Percentiles rank a stretch among this genome's conserved stretches.
Conservation (phyloP, 306 rosid species). For the Luffa acutangula region DNA sequence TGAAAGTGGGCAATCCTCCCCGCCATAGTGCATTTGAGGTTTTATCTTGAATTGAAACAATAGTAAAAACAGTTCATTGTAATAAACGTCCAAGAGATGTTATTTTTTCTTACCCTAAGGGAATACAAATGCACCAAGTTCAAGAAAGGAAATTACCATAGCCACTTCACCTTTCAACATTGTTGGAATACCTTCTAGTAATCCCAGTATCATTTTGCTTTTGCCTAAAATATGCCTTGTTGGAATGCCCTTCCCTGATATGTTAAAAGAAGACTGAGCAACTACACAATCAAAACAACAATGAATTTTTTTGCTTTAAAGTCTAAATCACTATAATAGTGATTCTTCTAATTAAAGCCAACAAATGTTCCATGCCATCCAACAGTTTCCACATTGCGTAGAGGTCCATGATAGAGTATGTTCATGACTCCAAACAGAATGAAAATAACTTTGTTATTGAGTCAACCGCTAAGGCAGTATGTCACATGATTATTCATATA, state of each 20-base stretch:
- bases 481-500: not conserved
- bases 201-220: conserved; percentile 82
- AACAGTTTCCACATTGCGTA: not conserved
- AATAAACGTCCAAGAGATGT: conserved; percentile 5
- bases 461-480: not conserved
- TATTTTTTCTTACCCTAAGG: conserved; percentile 5
- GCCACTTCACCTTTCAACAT: conserved; percentile 94
- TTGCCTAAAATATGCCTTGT: conserved; percentile 73
- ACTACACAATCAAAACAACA: conserved; percentile 1
- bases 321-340: not conserved
- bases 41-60: conserved; percentile 82
- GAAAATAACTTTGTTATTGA: not conserved
- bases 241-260: conserved; percentile 67
- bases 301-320: not conserved
- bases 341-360: not conserved
- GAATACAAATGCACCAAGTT: not conserved
- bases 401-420: not conserved
- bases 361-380: not conserved
- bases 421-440: not conserved
- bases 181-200: conserved; percentile 90
- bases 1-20: conserved; percentile 79
- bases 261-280: conserved; percentile 1
- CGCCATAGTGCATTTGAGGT: conserved; percentile 76
- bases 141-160: conserved; percentile 45
- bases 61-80: not conserved